Evolutionary conservation across 2,329 filamentous ascomycete genomes (phyloP), one percentile per base, ranked within the genome.

Genomic region (Exserohilum turcica): DNA sequence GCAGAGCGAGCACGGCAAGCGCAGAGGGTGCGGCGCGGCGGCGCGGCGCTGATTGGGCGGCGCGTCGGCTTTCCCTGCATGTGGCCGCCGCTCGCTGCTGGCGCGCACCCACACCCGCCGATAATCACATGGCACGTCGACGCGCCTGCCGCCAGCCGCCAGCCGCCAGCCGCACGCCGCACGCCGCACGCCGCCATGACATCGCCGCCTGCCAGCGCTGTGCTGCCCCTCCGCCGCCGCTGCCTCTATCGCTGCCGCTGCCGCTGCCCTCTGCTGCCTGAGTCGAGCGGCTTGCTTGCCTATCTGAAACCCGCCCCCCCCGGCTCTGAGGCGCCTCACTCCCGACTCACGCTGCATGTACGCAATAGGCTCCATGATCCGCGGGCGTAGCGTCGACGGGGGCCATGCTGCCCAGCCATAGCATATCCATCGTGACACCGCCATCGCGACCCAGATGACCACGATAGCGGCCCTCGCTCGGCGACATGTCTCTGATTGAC

Each of bases 391-490:
- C 49, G 51, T 46, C 45, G 51, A 54, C 28, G 13, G 32, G 38
- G 27, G 39, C 39, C 35, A 50, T 54, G 40, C 19, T 54, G 51
- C 51, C 51, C 51, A 54, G 57, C 56, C 54, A 54, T 54, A 33
- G 52, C 50, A 57, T 51, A 51, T 55, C 51, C 51, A 54, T 55
- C 54, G 53, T 59, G 54, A 63, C 62, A 64, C 59, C 51, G 63
- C 59, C 60, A 52, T 63, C 40, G 29, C 21, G 46, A 43, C 57
- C 50, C 66, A 64, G 60, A 68, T 70, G 65, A 70, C 64, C 65
- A 45, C 37, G 32, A 51, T 56, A 42, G 55, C 53, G 56, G 55
- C 56, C 49, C 53, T 51, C 44, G 43, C 44, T 49, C 47, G 43
- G 48, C 39, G 43, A 37, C 33, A 47, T 53, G 52, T 55, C 44